These are phyloP conservation scores for Pyrenopolyporus hunteri DNA, from an alignment of 495 filamentous ascomycete genomes.

Conservation along the genomic window DNA sequence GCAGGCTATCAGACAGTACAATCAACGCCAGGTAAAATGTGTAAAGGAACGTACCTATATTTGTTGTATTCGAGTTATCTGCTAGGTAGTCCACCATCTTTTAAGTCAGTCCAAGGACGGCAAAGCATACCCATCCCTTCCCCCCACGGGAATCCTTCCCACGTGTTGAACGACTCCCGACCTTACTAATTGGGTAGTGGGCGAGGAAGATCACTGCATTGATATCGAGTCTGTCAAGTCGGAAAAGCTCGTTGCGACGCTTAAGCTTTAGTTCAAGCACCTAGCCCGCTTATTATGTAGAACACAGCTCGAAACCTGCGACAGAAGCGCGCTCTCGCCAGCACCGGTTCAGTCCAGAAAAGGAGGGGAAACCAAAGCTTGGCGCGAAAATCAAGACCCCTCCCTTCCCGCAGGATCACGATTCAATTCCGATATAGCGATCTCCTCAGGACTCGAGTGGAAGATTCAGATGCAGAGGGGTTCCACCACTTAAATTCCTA, in stretches of 20 bases:
- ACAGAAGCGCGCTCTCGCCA: constrained; percentile 1
- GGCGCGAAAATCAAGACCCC: constrained; percentile 4
- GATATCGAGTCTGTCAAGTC: constrained; percentile 10
- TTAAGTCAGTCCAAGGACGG: constrained; percentile 15
- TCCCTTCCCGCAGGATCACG: constrained; percentile 16
- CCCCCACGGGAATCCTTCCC: constrained; percentile 23
- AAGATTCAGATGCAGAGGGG: not conserved
- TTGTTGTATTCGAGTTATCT: too few species aligned
- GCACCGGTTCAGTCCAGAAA: constrained; percentile 9
- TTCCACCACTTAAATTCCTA: not conserved
- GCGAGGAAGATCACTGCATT: constrained; percentile 23
- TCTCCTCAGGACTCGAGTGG: not conserved
- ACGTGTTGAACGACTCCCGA: constrained; percentile 30
- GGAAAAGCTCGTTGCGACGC: constrained; percentile 1
- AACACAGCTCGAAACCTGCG: constrained; percentile 9
- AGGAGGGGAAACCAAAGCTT: constrained; percentile 14
- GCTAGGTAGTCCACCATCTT: too few species aligned
- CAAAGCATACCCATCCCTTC: constrained; percentile 6
- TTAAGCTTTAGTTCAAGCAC: constrained; percentile 23
- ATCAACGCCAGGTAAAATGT: too few species aligned
- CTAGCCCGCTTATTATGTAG: constrained; percentile 9
- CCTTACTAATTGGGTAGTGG: constrained; percentile 30
- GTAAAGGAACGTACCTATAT: too few species aligned
- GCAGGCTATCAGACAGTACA: not conserved
- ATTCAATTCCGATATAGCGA: not conserved